Evolutionary conservation across 306 rosid species (phyloP).

Genomic region (Leucaena leucocephala): DNA sequence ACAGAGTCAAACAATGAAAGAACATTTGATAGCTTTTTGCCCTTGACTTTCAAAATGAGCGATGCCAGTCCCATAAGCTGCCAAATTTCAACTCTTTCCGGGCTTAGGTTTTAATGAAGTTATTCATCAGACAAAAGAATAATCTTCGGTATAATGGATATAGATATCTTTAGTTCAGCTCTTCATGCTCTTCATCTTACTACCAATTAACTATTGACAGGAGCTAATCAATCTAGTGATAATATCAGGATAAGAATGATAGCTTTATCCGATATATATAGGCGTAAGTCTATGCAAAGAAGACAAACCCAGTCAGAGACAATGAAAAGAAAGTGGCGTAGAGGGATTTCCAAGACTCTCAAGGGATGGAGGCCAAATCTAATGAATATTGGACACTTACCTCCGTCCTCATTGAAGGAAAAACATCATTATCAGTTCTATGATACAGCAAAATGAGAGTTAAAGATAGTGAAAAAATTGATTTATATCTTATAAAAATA

Average conservation of each 20-base stretch:
- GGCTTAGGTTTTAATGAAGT: neutral
- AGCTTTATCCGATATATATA: neutral
- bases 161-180: neutral
- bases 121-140: neutral
- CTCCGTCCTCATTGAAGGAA: neutral
- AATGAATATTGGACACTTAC: slow-evolving; percentile 5
- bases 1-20: slow-evolving; percentile 15
- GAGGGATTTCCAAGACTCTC: slow-evolving; percentile 6
- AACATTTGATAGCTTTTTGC: neutral
- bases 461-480: too few species aligned
- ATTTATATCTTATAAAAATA: too few species aligned
- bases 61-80: slow-evolving; percentile 13
- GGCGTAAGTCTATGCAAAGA: neutral
- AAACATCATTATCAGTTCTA: slow-evolving; percentile 2
- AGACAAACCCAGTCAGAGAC: neutral
- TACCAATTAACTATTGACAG: too few species aligned
- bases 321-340: neutral
- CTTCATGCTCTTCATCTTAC: neutral
- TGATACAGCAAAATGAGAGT: too few species aligned
- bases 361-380: neutral
- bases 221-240: neutral
- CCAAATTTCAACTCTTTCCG: slow-evolving; percentile 8
- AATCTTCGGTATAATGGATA: neutral
- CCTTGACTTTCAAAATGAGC: slow-evolving; percentile 13
- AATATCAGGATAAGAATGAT: neutral